Base-by-base conservation (phyloP, 2,329 filamentous ascomycete species). In the Aspergillus chevalieri region DNA sequence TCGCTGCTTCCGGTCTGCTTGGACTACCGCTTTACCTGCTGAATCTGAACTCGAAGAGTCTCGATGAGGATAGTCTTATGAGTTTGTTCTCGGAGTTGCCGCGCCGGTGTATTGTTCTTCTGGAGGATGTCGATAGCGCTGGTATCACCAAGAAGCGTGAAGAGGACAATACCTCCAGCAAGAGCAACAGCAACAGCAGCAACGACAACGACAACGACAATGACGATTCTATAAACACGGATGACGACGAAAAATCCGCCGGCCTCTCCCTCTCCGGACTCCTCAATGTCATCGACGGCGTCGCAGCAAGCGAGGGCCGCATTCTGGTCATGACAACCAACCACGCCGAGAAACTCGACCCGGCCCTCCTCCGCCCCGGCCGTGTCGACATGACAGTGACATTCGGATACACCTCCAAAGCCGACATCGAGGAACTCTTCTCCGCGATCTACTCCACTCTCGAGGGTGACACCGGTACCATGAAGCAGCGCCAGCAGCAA, bases 251-350 rank as follows among this genome's bases (percentile, higher is more conserved):
- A n/a, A 53, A 57, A 45, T 12, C 38, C 15, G 61, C 66, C 12
- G 69, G 74, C 6, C 78, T 93, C 42, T 81, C 81, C 0, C 75
- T 89, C 1, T 85, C 84, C 0, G 84, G 82, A 0, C 69, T 89
- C 0, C 71, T 89, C 22, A 89, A 88, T 52, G 81, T 83, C 7
- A 78, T 89, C 8, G 85, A 89, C 55, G 85, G 85, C 2, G 83
- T 87, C 0, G 83, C 83, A 0, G 82, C 81, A 0, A 79, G 81
- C 50, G 85, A 89, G 68, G 85, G 85, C 1, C 77, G 83, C 14
- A 82, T 88, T 22, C 75, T 89, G 15, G 79, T 89, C 62, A 88
- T 89, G 84, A 89, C 84, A 0, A 85, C 84, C 24, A 89, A 88
- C 58, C 76, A 79, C 45, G 77, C 79, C 0, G 82, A 87, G 45